Evolutionary conservation across 176 grass and related monocot species (phyloP), one percentile per base, ranked within the genome.

Genomic region (Bolboschoenus planiculmis): DNA sequence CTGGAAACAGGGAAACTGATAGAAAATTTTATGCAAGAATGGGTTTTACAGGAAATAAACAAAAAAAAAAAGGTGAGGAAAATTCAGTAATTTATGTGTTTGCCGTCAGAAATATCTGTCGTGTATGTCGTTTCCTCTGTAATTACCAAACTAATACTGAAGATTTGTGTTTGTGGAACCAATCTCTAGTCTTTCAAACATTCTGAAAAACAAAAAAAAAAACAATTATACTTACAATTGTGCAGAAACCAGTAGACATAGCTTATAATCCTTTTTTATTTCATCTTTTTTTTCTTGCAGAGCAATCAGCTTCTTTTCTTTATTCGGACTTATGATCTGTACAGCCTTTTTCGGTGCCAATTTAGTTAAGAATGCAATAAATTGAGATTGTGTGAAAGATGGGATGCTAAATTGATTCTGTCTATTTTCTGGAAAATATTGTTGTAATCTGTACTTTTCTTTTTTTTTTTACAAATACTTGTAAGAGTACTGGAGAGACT

Each of bases 321-420:
- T 80, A 39, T 60, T 42, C 39, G 53, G 53, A 58, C 78, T 80
- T 55, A 59, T 80, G 78, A 39, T 57, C 2, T 80, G 47, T 56
- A 60, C 78, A 31, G 53, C 9, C n/a, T 58, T 59, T 24, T 80
- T 42, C 54, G 54, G 78, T 39, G 53, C 34, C 34, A 79, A 57
- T 37, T 40, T 80, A 40, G 50, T 80, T 10, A 57, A 42, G 33
- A 80, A 18, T 10, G 13, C 56, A 80, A 42, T 39, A 59, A 53
- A 13, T 26, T 80, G 31, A 80, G 14, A 59, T n/a, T 59, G 13
- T 50, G 11, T 50, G 13, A 4, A 15, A 48, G 43, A 48, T 75
- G 40, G 14, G 13, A 3, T 74, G 77, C 77, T 35, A 21, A 16
- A 40, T 39, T 58, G n/a, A 5, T 58, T 55, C n/a, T 20, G 43